These are phyloP conservation scores for Lojkania enalia DNA, from an alignment of 2,329 filamentous ascomycete genomes.

Conservation along the genomic window DNA sequence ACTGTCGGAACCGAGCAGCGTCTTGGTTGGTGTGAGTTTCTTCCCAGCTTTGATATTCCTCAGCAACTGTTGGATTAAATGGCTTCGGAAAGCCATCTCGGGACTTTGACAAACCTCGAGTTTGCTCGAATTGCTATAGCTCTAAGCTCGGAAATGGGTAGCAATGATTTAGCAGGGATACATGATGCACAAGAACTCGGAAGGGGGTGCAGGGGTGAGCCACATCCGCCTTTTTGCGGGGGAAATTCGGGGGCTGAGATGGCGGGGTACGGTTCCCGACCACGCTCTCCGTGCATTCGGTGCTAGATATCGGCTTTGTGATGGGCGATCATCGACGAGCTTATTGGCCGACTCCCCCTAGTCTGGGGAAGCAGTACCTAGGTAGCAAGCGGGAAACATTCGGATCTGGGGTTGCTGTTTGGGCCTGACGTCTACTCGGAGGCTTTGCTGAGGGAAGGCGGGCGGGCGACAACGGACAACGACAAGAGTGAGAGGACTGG, in stretches of 20 bases:
- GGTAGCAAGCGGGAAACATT: neutral
- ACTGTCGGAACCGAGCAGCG: too few species aligned
- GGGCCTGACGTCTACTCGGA: neutral
- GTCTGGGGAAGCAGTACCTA: neutral
- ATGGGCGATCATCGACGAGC: neutral
- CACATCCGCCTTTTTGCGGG: conserved; percentile 16
- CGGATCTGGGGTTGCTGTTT: neutral
- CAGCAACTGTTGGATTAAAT: too few species aligned
- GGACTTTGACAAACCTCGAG: too few species aligned
- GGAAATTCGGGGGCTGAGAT: conserved; percentile 25
- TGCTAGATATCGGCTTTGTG: neutral
- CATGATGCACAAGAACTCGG: too few species aligned
- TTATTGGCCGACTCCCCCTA: neutral
- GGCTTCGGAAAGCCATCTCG: too few species aligned
- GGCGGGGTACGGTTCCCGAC: conserved; percentile 27
- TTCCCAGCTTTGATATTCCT: too few species aligned
- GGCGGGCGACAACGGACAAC: neutral
- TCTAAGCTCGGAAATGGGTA: too few species aligned
- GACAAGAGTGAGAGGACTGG: neutral
- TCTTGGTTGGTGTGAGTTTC: too few species aligned
- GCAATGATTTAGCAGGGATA: too few species aligned
- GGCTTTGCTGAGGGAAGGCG: neutral
- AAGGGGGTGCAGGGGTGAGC: too few species aligned
- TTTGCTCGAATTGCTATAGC: too few species aligned
- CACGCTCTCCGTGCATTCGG: neutral